Percentiles rank a stretch among this genome's conserved stretches.
These are phyloP conservation scores for Cystobasidium onofrii DNA, from an alignment of 768 basidiomycete genomes.

Conservation along the genomic window DNA sequence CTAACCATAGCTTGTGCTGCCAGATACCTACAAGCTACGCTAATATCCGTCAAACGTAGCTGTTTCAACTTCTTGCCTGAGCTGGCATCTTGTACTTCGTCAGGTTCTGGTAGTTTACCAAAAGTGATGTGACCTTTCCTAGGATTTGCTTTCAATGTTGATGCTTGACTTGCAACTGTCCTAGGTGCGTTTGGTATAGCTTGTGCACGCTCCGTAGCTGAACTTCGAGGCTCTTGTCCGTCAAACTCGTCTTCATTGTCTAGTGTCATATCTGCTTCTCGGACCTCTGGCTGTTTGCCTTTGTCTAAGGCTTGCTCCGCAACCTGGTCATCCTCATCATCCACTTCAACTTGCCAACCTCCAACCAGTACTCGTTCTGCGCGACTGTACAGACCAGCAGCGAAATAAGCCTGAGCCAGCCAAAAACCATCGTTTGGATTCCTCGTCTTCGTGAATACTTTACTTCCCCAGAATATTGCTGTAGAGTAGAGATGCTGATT, in stretches of 20 bases:
- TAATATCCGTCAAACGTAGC: conserved; percentile 38
- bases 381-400: conserved; percentile 87
- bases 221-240: conserved; percentile 6
- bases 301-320: neutral
- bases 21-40: conserved; percentile 84
- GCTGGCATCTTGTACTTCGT: neutral
- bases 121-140: neutral
- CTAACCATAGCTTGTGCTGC: conserved; percentile 91
- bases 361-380: conserved; percentile 76
- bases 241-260: neutral
- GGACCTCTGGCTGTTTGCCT: conserved; percentile 10
- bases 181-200: neutral
- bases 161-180: neutral
- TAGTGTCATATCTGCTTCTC: neutral
- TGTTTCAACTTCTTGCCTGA: neutral
- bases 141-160: neutral
- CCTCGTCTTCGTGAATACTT: conserved; percentile 87
- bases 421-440: conserved; percentile 98
- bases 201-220: neutral
- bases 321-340: neutral
- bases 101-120: neutral
- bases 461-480: conserved; percentile 97
- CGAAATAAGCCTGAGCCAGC: conserved; percentile 95
- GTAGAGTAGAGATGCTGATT: conserved; percentile 98
- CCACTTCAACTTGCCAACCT: neutral